Base-by-base conservation (phyloP, 73 alveolate genomes). In the Durusdinium trenchii region DNA sequence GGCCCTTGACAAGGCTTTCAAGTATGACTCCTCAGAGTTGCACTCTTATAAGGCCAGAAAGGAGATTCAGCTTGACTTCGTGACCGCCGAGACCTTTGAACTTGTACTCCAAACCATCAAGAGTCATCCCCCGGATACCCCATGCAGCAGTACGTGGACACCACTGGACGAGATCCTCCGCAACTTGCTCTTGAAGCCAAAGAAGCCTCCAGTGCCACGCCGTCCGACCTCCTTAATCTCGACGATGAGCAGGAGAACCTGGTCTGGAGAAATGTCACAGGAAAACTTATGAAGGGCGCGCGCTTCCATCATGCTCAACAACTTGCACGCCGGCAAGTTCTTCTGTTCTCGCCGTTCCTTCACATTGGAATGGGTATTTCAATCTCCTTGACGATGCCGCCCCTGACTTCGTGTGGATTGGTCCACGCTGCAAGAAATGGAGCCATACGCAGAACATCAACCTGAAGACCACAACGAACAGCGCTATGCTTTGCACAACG, bases 71-170 rank as follows among this genome's bases (percentile, higher is more conserved):
- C 61, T 86, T n/a, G 95, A 86, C 83, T 60, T 26, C 64, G 51
- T 86, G 60, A 86, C 95, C 23, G 83, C 57, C 48, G 95, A 86
- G 62, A 43, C 62, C 87, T 43, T 78, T 16, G 28, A 14, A 9
- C n/a, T n/a, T n/a, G 43, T 26, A 43, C 46, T 43, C 23, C 61
- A 38, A 78, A 73, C 85, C 36, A 38, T 12, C 52, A 73, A 6
- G 85, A 73, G 52, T 10, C 42, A n/a, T 6, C 52, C 35, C 52
- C 23, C 35, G n/a, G 42, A 14, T 38, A 38, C 76, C 35, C n/a
- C 75, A 30, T 83, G 30, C 51, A 50, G n/a, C 51, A 47, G 52
- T 83, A 83, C 94, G 75, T 83, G 38, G 36, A 35, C 35, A 14
- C 62, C 10, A 48, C 75, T 18, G 76, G 71, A 0, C 75, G 94